These are phyloP conservation scores for Leccinum subgranulosum DNA, from an alignment of 768 basidiomycete species.

Conservation along the genomic window DNA sequence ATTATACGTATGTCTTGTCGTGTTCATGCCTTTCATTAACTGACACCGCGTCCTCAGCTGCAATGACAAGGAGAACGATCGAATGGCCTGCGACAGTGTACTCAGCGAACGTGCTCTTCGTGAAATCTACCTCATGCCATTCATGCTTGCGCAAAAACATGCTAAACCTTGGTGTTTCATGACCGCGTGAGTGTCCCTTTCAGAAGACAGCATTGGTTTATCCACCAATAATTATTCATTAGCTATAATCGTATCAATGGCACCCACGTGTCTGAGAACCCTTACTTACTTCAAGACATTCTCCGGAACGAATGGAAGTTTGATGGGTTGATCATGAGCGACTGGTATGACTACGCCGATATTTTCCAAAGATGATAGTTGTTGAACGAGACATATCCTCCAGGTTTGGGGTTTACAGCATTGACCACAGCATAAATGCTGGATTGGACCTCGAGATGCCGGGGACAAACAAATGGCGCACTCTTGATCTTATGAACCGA, in stretches of 20 bases:
- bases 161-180: conserved; percentile 54
- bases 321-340: conserved; percentile 75
- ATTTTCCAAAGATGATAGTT: neutral
- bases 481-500: conserved; percentile 62
- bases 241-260: conserved; percentile 80
- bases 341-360: conserved; percentile 50
- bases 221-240: neutral
- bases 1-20: conserved; percentile 57
- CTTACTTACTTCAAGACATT: conserved; percentile 53
- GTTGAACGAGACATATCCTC: neutral
- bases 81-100: conserved; percentile 56
- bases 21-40: neutral
- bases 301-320: conserved; percentile 74
- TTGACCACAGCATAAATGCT: conserved; percentile 65
- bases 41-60: conserved; percentile 36
- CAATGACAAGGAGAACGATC: conserved; percentile 82
- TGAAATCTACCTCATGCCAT: conserved; percentile 63
- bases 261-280: conserved; percentile 65
- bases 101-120: conserved; percentile 49
- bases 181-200: conserved; percentile 52
- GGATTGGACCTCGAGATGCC: conserved; percentile 83
- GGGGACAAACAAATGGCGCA: conserved; percentile 72
- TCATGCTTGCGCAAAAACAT: conserved; percentile 53
- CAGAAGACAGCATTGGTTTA: neutral
- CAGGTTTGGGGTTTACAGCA: conserved; percentile 72